Conservation (phyloP, 495 filamentous ascomycete genomes). For the Sordaria brevicollis region DNA sequence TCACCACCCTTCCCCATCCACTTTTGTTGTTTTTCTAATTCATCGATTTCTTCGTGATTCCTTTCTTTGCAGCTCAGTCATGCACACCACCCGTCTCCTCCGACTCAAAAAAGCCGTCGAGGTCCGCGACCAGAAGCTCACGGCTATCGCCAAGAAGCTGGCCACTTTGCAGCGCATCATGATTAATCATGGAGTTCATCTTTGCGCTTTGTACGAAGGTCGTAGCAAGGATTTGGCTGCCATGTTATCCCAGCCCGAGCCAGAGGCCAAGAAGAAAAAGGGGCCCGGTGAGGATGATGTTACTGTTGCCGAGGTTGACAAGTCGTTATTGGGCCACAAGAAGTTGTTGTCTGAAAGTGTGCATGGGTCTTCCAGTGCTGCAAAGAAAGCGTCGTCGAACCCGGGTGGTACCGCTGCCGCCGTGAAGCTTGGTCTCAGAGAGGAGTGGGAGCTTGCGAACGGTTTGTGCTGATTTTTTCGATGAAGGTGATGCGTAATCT, state of each 20-base stretch:
- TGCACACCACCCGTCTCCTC: conserved; percentile 1
- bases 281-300: background rate
- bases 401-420: background rate
- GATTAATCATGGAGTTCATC: conserved; percentile 14
- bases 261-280: background rate
- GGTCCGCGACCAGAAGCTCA: conserved; percentile 10
- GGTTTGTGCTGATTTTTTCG: background rate
- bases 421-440: background rate
- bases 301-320: background rate
- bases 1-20: background rate
- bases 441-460: background rate
- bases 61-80: background rate
- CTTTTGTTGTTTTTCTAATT: background rate
- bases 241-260: background rate
- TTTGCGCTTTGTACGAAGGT: conserved; percentile 16
- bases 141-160: conserved; percentile 10
- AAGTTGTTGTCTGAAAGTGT: background rate
- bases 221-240: conserved; percentile 10
- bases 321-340: background rate
- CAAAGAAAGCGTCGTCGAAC: background rate
- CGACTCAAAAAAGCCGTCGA: conserved; percentile 13
- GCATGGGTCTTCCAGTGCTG: background rate
- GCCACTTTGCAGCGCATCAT: conserved; percentile 11
- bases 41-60: background rate
- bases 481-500: background rate